Base-by-base conservation (phyloP, 2,329 filamentous ascomycete genomes). In the Lecanicillium sp. region DNA sequence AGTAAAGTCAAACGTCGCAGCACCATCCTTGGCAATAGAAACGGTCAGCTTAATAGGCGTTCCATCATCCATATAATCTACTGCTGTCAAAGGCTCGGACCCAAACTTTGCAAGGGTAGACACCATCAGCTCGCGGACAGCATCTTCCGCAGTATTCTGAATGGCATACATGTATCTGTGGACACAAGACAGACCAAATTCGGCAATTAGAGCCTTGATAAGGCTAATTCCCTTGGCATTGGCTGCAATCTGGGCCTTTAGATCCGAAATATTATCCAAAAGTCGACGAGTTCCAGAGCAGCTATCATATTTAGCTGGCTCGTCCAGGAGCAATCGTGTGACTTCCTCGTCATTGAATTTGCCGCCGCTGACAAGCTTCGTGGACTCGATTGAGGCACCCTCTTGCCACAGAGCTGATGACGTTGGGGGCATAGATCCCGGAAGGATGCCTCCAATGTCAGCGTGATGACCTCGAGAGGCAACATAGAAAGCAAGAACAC, bases 181-280 rank as follows among this genome's bases (percentile, higher is more conserved):
- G 0, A 89, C 84, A 0, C 81, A 79, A 5, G 77, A 66, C 31
- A 84, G 74, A 7, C 79, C 77, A 49, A 87, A 87, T 49, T 90
- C 84, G 18, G 74, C 71, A 46, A 89, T 87, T 2, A 90, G 64
- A 0, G 73, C 69, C 31, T 71, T 74, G 46, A 89, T 87, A 14
- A 90, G 66, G 29, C 76, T 77, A 50, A 90, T 90, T 8, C 87
- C 87, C 49, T 88, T 88, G 50, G 87, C 82, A 52, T 94, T 94
- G 11, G 87, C 86, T 0, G 87, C 86, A 11, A 92, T 81, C 55
- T 94, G 87, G 0, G 87, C 87, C 58, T 89, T 88, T 29, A 94
- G 69, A 55, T 94, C 87, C 37, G 87, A 89, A 47, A 94, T 69
- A 54, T 94, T 94, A 58, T 94, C 87, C 9, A 76, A 79, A 2